Base-by-base conservation (phyloP, 2,329 filamentous ascomycete species). In the Aspergillus sp. region DNA sequence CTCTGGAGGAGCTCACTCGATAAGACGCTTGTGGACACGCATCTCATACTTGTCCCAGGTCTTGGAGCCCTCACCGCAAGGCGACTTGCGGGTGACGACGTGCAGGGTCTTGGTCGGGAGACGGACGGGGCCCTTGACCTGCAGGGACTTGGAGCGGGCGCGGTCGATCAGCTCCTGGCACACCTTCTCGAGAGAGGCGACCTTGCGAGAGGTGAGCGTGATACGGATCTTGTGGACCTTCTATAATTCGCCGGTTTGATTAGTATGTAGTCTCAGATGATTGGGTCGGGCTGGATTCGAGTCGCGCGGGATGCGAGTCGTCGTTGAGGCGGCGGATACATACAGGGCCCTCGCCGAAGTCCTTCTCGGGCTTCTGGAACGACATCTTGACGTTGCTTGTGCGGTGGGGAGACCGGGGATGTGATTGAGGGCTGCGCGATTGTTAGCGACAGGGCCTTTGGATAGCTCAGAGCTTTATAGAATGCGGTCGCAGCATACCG, bases 21-120 rank as follows among this genome's bases (percentile, higher is more conserved):
- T 95, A 62, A 95, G 76, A 56, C 88, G 83, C 82, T 95, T 95
- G 80, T 95, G 86, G 67, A 95, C 93, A 73, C 89, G 82, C 86
- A 98, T 93, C 82, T 98, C 89, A 70, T 75, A 98, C 68, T 76
- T 80, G 68, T 96, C 91, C 91, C 91, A 98, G 63, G 91, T 98
- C 86, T 98, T 98, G 70, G 83, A 93, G 73, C 91, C 91, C 80
- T 98, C 91, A 83, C 91, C 91, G 72, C 84, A 91, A 67, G 91
- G 91, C 49, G 91, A 96, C 83, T 98, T 98, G 63, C 91, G 83
- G 75, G 91, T 94, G 66, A 84, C 86, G 75, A 94, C 79, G 77
- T 91, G 86, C 60, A 96, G 78, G 66, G 78, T 85, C 82, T 95
- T 94, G 74, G 88, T 95, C 58, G 91, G 86, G 59, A 95, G 82